Evolutionary conservation across 2,329 filamentous ascomycete genomes (phyloP), one percentile per base, ranked within the genome.

Genomic region (Whalleya microplaca): DNA sequence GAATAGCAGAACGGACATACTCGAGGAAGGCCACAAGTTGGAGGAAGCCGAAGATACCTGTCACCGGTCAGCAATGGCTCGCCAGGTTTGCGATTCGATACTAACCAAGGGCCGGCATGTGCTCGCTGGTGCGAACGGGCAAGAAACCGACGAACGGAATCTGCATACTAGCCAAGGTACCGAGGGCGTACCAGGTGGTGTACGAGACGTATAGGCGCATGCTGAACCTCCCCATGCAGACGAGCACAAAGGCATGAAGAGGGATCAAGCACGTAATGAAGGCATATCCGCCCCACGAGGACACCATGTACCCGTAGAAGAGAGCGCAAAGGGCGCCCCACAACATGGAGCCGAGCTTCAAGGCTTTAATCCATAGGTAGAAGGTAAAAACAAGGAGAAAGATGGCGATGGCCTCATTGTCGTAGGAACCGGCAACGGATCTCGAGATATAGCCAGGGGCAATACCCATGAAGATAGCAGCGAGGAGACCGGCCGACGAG

Each of bases 241-340:
- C 89, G 65, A 99, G 83, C 45, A 96, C 92, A 68, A 99, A 93
- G 7, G 91, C 88, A 76, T 99, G 95, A 65, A 99, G 85, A 40
- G 95, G 95, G 57, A 99, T 87, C 76, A 99, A 80, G 74, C 96
- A 97, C 59, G 96, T 99, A 72, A 99, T 99, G 84, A 99, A 99
- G 70, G 96, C 95, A 75, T 99, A 99, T 72, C 95, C 95, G 83
- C 95, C 95, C 95, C 95, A 99, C 18, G 96, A 96, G 47, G 94
- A 95, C 63, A 99, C 95, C 95, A 99, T 99, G 86, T 99, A 99
- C 71, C 95, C 95, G 77, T 99, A 99, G 79, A 96, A 98, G 53
- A 99, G 83, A 43, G 95, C 95, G 67, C 93, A 95, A 61, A 97
- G 81, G 40, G 91, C 93, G 67, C 92, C 94, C 94, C 94, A 99